Conservation (phyloP, 495 filamentous ascomycete genomes). For the Aspergillus leporis region DNA sequence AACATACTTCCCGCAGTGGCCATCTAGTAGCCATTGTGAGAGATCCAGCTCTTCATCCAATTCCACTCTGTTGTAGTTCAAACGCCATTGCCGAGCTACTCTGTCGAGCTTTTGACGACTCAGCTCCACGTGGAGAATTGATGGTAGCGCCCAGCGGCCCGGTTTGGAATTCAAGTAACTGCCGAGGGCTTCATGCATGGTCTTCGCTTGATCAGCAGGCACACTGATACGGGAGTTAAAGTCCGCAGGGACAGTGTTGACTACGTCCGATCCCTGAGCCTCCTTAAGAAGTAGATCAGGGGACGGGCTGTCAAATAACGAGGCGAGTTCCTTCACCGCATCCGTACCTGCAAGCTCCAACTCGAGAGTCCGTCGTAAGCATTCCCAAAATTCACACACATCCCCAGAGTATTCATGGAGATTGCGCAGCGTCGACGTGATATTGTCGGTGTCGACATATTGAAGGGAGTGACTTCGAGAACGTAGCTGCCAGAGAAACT, state of each 20-base stretch:
- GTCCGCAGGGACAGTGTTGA: slow-evolving; percentile 38
- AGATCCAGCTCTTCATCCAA: slow-evolving; percentile 56
- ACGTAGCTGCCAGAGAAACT: slow-evolving; percentile 45
- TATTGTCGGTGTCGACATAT: slow-evolving; percentile 45
- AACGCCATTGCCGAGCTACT: slow-evolving; percentile 54
- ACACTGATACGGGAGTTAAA: slow-evolving; percentile 44
- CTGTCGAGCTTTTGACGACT: slow-evolving; percentile 57
- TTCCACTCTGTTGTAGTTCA: slow-evolving; percentile 56
- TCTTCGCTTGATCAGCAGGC: slow-evolving; percentile 36
- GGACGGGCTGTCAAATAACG: slow-evolving; percentile 47
- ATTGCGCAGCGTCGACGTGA: slow-evolving; percentile 45
- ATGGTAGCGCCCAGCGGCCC: slow-evolving; percentile 43
- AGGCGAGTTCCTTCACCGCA: slow-evolving; percentile 37
- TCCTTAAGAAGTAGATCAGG: slow-evolving; percentile 6
- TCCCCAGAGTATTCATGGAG: slow-evolving; percentile 46
- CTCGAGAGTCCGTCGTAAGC: slow-evolving; percentile 52
- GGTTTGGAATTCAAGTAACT: slow-evolving; percentile 35
- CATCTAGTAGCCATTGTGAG: slow-evolving; percentile 33
- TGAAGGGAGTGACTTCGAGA: slow-evolving; percentile 36
- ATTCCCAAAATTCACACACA: slow-evolving; percentile 56
- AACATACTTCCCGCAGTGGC: slow-evolving; percentile 47
- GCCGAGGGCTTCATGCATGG: slow-evolving; percentile 32
- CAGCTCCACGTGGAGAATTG: slow-evolving; percentile 60
- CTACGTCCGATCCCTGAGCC: slow-evolving; percentile 11
- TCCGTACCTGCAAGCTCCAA: slow-evolving; percentile 50